Percentiles rank a stretch among this genome's conserved stretches.
Conservation (phyloP, 106 monocot genomes). For the Cymbidium sinense region DNA sequence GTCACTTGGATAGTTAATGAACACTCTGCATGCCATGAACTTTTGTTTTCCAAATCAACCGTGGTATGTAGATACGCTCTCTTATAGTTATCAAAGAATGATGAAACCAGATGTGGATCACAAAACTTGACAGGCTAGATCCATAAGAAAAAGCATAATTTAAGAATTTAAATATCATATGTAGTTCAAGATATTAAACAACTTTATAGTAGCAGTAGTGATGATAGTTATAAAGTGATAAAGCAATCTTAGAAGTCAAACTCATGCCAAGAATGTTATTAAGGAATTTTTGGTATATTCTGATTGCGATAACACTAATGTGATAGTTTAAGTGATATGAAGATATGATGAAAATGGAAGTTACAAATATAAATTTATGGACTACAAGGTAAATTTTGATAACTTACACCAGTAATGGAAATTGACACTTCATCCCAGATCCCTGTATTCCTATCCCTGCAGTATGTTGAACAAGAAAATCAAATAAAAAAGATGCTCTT, state of each 20-base stretch:
- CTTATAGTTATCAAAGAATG: conserved; percentile 80
- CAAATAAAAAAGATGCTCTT: background rate
- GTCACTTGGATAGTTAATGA: conserved; percentile 72
- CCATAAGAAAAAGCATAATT: background rate
- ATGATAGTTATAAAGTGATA: background rate
- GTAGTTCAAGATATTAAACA: background rate
- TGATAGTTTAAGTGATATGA: background rate
- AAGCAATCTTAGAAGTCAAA: background rate
- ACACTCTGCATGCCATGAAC: conserved; percentile 76
- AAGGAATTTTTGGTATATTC: background rate
- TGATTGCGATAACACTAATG: background rate
- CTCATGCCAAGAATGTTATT: background rate
- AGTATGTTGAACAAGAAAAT: conserved; percentile 7
- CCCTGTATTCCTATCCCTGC: conserved; percentile 98
- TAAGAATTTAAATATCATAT: background rate
- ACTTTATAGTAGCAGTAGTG: background rate
- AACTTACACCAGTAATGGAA: conserved; percentile 72
- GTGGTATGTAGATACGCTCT: conserved; percentile 83
- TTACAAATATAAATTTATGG: background rate
- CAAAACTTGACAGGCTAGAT: conserved; percentile 80
- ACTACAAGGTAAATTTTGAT: background rate
- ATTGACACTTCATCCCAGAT: conserved; percentile 99
- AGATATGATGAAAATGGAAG: background rate
- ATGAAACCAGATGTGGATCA: conserved; percentile 87
- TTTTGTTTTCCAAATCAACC: conserved; percentile 79